Base-by-base conservation (phyloP, 116 monocot genomes). In the Papilionanthe hybrid region DNA sequence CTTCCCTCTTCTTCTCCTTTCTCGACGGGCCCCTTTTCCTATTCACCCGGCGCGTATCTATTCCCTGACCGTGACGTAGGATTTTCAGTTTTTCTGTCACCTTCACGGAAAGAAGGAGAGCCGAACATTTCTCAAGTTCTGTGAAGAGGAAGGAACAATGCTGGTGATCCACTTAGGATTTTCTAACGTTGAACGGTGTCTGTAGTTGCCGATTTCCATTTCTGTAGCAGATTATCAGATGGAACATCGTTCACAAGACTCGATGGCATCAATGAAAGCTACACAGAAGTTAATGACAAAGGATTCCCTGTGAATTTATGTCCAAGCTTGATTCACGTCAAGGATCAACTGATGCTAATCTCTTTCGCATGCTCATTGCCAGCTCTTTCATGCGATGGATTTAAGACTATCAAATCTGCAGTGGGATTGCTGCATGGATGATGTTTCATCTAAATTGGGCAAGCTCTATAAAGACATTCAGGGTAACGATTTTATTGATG, bases 311-410 rank as follows among this genome's bases (percentile, higher is more conserved):
- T 83, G 90, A 80, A 75, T 42, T 86, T 57, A 77, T 83, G 66
- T 57, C 80, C 71, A 74, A 72, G 48, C 67, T 56, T 22, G 53
- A 69, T 81, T 74, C 32, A 15, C 75, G 82, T 83, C 74, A 66
- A 77, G 88, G 66, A 58, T 86, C 93, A 53, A 85, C 23, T 76
- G 91, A 93, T 81, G 77, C 69, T 56, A 90, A 87, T 75, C 82
- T 93, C 15, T 93, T 96, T 82, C 92, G n/a, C 96, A 43, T 91
- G 86, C 77, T 96, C 96, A 18, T 80, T 96, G 63, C 96, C 96
- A 12, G 87, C 90, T 82, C 88, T 92, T 83, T 85, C 77, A 17
- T 86, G 82, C 75, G 86, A 84, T 18, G 89, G 92, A 81, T 88
- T 87, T 79, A 83, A 85, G 68, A 81, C 81, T 71, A 15, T 44